Evolutionary conservation across 192 early-diverging fungal genomes (phyloP), one percentile per base, ranked within the genome.

Genomic region (Chytriomyces confervae): DNA sequence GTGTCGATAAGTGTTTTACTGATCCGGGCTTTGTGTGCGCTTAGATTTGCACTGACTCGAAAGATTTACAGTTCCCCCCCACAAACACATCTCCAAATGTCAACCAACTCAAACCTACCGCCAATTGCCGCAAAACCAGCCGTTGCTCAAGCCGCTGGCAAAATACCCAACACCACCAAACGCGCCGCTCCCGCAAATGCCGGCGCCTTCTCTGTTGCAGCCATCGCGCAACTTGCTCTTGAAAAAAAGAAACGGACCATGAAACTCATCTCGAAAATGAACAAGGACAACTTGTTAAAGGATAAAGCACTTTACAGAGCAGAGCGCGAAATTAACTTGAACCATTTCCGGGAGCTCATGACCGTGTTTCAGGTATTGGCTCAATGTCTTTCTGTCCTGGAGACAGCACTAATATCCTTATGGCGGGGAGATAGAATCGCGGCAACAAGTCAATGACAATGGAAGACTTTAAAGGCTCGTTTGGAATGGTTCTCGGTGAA

Each of bases 281-380:
- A 78, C 45, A 74, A 66, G 60, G 74, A 77, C 16, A 88, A 88
- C 75, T 10, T 81, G 48, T 66, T 83, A 48, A 86, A 86, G 62
- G 87, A 88, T 65, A 76, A 67, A 43, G 87, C 87, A 11, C 48
- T 51, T 2, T 87, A 89, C 69, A 46, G 88, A 20, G 75, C 81
- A 5, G 88, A 89, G 61, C 47, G 84, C 46, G 86, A 87, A 51
- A 86, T 87, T 73, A 86, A 86, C 65, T 66, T 89, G 45, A 73
- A 76, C n/a, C 77, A 84, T 72, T 86, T 86, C 61, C 51, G 82
- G 24, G 85, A 89, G 77, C 78, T 89, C 2, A 83, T 89, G 81
- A 46, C 51, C 29, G 71, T 87, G 46, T 89, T 89, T 73, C 69
- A 85, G 67, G 87, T 87, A 77, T 27, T 36, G 0, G 0, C 29